Evolutionary conservation across 164 flowering plant genomes (phyloP), one percentile per base, ranked within the genome.

Genomic region (Nelumbo lutea): DNA sequence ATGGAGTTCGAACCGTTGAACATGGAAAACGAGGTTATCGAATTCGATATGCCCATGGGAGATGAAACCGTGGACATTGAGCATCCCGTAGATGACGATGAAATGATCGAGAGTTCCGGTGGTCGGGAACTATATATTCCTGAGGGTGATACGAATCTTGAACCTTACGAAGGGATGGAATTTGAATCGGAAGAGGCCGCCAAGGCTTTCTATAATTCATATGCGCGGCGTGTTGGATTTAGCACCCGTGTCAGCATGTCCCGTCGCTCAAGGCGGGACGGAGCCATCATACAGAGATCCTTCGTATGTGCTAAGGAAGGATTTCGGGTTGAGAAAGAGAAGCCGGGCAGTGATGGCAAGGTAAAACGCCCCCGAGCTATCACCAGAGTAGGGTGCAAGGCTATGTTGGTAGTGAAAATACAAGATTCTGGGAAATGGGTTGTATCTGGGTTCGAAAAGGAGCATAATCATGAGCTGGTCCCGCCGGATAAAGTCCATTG

Each of bases 231-330:
- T 3, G 67, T 77, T 9, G 84, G 86, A 6, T 83, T 83, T 62
- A 72, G 79, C 44, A 77, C 83, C 38, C 78, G 81, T 0, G 84
- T 83, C 9, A 79, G 83, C 72, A 68, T 67, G 68, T 81, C 80
- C 55, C 79, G 82, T 42, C 70, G 83, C 5, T 79, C 84, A 1
- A 73, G 78, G 68, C 68, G 76, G 8, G 86, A 83, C 61, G 84
- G 86, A 2, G 79, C 80, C 1, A 79, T 83, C 57, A 75, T 79
- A 3, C 80, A 79, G 48, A 69, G 86, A 40, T 71, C 76, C 1
- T 79, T 83, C 60, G 84, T 83, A 0, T 83, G 86, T 63, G 79
- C 82, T 44, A 81, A 81, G 62, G 84, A 83, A 57, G 86, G 86
- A 2, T 83, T 81, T 65, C 74, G 85, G 1, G 74, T 71, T 8